Conservation (phyloP, 2,329 filamentous ascomycete genomes). For the Stemphylium lycopersici region DNA sequence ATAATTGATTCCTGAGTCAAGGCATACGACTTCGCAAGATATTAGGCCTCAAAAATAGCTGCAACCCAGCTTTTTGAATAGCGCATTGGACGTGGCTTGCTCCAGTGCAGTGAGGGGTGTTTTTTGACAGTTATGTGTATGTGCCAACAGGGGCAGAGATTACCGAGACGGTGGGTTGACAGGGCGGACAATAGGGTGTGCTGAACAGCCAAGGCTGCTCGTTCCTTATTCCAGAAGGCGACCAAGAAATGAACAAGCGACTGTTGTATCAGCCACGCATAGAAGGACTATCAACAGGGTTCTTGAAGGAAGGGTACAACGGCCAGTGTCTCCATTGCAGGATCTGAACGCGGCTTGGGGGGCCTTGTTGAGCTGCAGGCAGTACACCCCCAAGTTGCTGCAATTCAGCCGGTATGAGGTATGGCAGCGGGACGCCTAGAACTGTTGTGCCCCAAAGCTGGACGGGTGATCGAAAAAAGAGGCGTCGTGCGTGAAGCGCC, state of each 20-base stretch:
- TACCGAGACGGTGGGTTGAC: constrained; percentile 4
- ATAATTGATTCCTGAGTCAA: neutral
- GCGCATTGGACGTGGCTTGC: constrained; percentile 1
- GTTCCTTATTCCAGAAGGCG: constrained; percentile 1
- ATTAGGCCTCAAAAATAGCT: constrained; percentile 5
- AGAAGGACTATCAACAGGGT: neutral
- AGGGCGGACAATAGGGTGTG: constrained; percentile 3
- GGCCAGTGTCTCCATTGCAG: constrained; percentile 5
- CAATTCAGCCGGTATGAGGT: constrained; percentile 9
- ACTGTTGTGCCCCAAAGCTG: neutral
- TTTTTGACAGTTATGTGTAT: neutral
- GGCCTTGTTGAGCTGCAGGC: neutral
- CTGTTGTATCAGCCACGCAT: constrained; percentile 10
- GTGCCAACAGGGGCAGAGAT: constrained; percentile 7
- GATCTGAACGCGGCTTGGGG: neutral
- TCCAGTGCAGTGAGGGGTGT: constrained; percentile 2
- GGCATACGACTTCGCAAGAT: constrained; percentile 3
- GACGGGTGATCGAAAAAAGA: constrained; percentile 1
- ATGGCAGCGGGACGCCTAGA: neutral
- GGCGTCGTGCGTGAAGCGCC: constrained; percentile 6
- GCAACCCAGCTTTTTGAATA: neutral
- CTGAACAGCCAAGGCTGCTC: constrained; percentile 6
- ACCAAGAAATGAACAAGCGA: constrained; percentile 15
- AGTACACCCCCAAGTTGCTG: constrained; percentile 6
- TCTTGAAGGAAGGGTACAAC: neutral